Evolutionary conservation across 306 rosid genomes (phyloP).

Genomic region (Hippophae rhamnoides): DNA sequence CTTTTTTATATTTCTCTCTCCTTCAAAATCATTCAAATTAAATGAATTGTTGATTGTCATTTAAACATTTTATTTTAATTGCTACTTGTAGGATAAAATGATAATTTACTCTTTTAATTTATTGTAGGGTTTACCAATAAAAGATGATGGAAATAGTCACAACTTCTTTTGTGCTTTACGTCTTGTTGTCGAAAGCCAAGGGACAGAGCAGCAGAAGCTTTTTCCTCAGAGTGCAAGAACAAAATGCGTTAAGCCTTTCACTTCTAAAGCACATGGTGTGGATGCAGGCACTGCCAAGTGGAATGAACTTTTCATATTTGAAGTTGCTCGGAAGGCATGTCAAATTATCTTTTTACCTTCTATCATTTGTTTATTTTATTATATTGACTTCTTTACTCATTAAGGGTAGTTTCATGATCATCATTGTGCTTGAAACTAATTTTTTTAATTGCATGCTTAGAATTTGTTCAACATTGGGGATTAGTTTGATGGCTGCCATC

Average conservation of each 20-base stretch:
- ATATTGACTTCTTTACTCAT: conserved; percentile 3
- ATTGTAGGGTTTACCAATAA: conserved; percentile 66
- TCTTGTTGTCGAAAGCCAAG: conserved; percentile 67
- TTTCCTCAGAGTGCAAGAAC: conserved; percentile 99
- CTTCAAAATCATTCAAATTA: too few relatives aligned
- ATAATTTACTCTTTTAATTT: conserved; percentile 3
- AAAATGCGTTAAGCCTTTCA: conserved; percentile 73
- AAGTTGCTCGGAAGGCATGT: conserved; percentile 78
- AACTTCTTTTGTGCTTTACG: conserved; percentile 96
- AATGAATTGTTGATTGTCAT: too few relatives aligned
- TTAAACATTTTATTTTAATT: too few relatives aligned
- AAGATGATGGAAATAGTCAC: conserved; percentile 88
- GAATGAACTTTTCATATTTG: conserved; percentile 95
- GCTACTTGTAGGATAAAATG: conserved; percentile 3
- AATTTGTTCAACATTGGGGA: not conserved
- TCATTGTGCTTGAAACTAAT: not conserved
- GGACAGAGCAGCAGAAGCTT: conserved; percentile 84
- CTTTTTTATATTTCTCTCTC: too few relatives aligned
- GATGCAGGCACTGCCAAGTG: conserved; percentile 71
- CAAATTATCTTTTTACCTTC: conserved; percentile 1
- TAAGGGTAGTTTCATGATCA: conserved; percentile 2
- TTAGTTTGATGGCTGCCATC: too few relatives aligned
- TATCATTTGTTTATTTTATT: conserved; percentile 1
- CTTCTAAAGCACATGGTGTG: conserved; percentile 28
- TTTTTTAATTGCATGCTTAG: not conserved